These are phyloP conservation scores for Naganishia vaughanmartiniae DNA, from an alignment of 768 basidiomycete species.

Conservation along the genomic window DNA sequence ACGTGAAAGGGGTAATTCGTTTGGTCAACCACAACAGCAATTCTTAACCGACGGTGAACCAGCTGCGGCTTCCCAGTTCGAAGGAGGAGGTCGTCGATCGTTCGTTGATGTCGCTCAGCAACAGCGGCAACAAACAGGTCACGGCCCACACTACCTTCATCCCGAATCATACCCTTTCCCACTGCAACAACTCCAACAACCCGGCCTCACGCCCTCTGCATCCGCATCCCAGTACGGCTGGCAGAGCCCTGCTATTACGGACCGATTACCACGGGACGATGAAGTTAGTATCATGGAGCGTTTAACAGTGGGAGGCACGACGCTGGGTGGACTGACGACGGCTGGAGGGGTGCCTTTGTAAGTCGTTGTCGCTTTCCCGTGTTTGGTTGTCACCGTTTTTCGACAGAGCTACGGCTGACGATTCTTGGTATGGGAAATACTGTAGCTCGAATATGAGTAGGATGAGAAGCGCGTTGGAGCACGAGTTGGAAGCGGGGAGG, in stretches of 20 bases:
- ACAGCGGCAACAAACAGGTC: background rate
- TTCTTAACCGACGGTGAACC: background rate
- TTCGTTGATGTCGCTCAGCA: background rate
- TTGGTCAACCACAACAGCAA: background rate
- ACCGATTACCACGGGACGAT: conserved; percentile 13
- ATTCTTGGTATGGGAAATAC: background rate
- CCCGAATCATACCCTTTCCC: background rate
- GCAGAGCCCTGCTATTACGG: conserved; percentile 29
- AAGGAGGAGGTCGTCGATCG: background rate
- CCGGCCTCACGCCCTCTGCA: background rate
- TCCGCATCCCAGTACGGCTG: conserved; percentile 24
- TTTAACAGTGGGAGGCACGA: conserved; percentile 29
- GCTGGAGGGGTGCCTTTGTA: conserved; percentile 25
- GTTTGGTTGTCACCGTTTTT: no score
- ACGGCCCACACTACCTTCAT: background rate
- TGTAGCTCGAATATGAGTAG: conserved; percentile 30
- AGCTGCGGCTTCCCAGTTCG: background rate
- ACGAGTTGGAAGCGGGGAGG: background rate
- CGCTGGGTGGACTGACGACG: conserved; percentile 21
- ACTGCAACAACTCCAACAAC: background rate
- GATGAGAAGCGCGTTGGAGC: conserved; percentile 28
- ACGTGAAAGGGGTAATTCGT: background rate
- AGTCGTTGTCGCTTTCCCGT: conserved; percentile 1
- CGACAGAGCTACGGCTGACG: background rate
- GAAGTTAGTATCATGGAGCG: conserved; percentile 31